Conservation (phyloP, 2,329 filamentous ascomycete genomes). For the Diplocarpon rosae region DNA sequence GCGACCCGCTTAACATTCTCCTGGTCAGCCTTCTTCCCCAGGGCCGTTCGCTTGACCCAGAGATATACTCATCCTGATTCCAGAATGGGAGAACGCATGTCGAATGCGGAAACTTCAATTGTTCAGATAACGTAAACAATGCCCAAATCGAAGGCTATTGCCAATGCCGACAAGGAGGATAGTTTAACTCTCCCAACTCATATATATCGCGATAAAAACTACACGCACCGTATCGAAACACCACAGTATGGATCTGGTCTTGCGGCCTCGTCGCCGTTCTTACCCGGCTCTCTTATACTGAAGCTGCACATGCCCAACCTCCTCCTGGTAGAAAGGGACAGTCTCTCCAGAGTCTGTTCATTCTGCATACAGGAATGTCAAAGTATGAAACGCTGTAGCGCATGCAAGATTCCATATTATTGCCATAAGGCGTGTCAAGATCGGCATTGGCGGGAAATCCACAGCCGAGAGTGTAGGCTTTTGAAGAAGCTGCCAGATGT, state of each 20-base stretch:
- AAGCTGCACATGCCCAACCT: constrained; percentile 18
- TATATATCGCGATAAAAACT: background rate
- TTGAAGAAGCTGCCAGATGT: constrained; percentile 32
- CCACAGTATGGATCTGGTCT: constrained; percentile 17
- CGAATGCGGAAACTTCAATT: background rate
- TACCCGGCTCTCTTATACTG: constrained; percentile 17
- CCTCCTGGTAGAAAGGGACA: constrained; percentile 21
- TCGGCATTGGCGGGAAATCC: constrained; percentile 40
- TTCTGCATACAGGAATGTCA: constrained; percentile 17
- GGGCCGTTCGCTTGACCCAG: too few species aligned
- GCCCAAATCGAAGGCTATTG: background rate
- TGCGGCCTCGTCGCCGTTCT: constrained; percentile 10
- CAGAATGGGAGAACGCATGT: too few species aligned
- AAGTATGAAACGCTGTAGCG: constrained; percentile 33
- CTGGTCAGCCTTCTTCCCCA: too few species aligned
- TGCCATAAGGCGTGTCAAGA: constrained; percentile 44
- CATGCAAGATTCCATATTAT: constrained; percentile 43
- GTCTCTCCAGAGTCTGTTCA: constrained; percentile 21
- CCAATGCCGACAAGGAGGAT: background rate
- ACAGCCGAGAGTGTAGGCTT: constrained; percentile 43
- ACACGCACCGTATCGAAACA: background rate
- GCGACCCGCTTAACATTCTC: too few species aligned
- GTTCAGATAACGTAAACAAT: background rate
- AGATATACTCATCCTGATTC: too few species aligned
- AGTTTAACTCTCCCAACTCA: background rate